phyloP scores from a whole-genome alignment of 2,329 filamentous ascomycete genomes.

The Pyrenochaeta sp. region DNA sequence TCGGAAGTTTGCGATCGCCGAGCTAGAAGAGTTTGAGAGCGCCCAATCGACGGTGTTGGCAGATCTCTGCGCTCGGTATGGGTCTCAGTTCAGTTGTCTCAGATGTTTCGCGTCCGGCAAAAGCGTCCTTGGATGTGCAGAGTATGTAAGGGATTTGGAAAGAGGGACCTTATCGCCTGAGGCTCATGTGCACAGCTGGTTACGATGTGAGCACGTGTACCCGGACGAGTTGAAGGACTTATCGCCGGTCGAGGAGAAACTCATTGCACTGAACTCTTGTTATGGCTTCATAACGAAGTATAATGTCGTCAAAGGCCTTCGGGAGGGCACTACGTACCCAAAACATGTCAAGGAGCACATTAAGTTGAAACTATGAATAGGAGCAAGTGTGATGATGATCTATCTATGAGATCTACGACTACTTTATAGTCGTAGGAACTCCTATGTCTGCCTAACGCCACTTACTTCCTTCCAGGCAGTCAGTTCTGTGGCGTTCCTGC shows the following conservation, averaged over 20 bases:
- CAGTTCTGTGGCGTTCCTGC: too few relatives aligned
- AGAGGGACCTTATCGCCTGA: background rate
- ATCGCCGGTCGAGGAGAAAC: conserved; percentile 5
- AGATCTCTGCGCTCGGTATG: background rate
- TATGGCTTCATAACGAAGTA: conserved; percentile 11
- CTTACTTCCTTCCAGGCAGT: too few relatives aligned
- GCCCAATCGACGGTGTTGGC: background rate
- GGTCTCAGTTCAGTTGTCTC: background rate
- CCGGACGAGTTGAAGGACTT: conserved; percentile 5
- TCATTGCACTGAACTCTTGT: conserved; percentile 6
- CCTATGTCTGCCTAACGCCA: too few relatives aligned
- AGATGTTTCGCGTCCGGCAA: background rate
- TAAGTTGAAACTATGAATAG: too few relatives aligned
- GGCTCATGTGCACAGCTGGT: background rate
- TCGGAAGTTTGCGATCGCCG: background rate
- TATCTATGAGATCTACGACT: too few relatives aligned
- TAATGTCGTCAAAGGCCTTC: background rate
- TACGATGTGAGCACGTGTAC: conserved; percentile 4
- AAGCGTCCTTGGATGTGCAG: background rate
- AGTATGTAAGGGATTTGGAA: background rate
- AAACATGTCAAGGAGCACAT: conserved; percentile 8
- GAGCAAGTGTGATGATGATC: too few relatives aligned
- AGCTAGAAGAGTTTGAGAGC: conserved; percentile 5
- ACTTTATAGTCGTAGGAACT: too few relatives aligned
- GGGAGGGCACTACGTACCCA: conserved; percentile 3